Conservation (phyloP, 2,329 filamentous ascomycete genomes). For the Paracoccidioides lutzii region DNA sequence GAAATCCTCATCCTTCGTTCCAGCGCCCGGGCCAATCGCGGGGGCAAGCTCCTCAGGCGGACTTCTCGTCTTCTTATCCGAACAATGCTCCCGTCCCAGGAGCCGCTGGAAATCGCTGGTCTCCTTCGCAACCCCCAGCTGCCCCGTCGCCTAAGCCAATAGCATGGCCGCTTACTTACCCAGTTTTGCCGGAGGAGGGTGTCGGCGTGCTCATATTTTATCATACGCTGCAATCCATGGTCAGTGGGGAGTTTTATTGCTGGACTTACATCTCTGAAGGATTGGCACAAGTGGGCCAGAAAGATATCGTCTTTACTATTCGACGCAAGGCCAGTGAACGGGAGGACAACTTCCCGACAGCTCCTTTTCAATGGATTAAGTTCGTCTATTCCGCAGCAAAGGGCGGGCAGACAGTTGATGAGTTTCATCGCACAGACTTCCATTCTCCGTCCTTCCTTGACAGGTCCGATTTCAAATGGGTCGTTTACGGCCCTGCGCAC, state of each 20-base stretch:
- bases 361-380: conserved; percentile 7
- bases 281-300: conserved; percentile 4
- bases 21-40: no score
- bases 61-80: neutral
- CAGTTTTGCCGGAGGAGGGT: conserved; percentile 1
- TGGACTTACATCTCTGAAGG: conserved; percentile 10
- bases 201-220: conserved; percentile 4
- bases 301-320: conserved; percentile 8
- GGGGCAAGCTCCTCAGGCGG: neutral
- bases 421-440: conserved; percentile 7
- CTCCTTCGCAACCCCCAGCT: neutral
- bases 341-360: conserved; percentile 3
- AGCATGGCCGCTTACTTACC: conserved; percentile 3
- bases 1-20: no score
- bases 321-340: conserved; percentile 1
- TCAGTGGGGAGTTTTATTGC: conserved; percentile 6
- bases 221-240: conserved; percentile 5
- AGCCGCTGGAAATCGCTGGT: neutral
- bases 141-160: neutral
- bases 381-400: conserved; percentile 6
- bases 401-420: conserved; percentile 1
- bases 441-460: conserved; percentile 4
- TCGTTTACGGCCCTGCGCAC: conserved; percentile 4
- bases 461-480: conserved; percentile 5
- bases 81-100: neutral